These are phyloP conservation scores for Hanseniaspora lachancei DNA, from an alignment of 805 yeast species.

Conservation along the genomic window DNA sequence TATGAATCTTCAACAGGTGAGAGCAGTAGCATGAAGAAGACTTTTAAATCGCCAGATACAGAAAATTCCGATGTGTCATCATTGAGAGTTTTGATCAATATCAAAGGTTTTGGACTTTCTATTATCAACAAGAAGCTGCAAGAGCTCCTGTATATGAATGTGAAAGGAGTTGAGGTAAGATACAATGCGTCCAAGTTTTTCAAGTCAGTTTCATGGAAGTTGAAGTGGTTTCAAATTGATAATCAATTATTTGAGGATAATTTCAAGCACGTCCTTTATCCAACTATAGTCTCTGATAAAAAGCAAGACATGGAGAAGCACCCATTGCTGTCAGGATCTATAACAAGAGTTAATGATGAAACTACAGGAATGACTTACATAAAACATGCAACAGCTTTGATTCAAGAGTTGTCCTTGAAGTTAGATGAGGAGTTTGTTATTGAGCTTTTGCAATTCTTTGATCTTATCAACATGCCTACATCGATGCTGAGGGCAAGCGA, in stretches of 20 bases:
- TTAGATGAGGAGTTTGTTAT: conserved; percentile 86
- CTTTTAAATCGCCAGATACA: not conserved
- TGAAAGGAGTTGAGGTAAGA: conserved; percentile 66
- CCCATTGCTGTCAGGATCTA: conserved; percentile 78
- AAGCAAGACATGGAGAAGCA: conserved; percentile 73
- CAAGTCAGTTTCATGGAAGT: conserved; percentile 63
- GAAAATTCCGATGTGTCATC: conserved; percentile 2
- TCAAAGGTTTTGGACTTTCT: conserved; percentile 83
- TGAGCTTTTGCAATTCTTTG: conserved; percentile 66
- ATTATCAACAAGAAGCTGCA: conserved; percentile 55
- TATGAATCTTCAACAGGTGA: conserved; percentile 26
- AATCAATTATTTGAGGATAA: conserved; percentile 80
- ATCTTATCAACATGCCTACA: conserved; percentile 20
- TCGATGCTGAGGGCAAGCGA: not conserved
- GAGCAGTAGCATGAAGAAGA: conserved; percentile 32
- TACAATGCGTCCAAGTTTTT: conserved; percentile 75
- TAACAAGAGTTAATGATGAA: conserved; percentile 75
- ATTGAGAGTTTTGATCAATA: conserved; percentile 37
- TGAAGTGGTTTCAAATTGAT: conserved; percentile 92
- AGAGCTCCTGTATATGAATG: conserved; percentile 73
- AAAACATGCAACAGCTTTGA: conserved; percentile 76
- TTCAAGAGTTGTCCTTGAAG: conserved; percentile 86
- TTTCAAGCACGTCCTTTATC: conserved; percentile 79
- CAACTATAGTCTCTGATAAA: conserved; percentile 77
- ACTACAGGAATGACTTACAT: conserved; percentile 80